Percentiles rank a stretch among this genome's conserved stretches.
Conservation (phyloP, 2,329 filamentous ascomycete species). For the Didymella glomerata region DNA sequence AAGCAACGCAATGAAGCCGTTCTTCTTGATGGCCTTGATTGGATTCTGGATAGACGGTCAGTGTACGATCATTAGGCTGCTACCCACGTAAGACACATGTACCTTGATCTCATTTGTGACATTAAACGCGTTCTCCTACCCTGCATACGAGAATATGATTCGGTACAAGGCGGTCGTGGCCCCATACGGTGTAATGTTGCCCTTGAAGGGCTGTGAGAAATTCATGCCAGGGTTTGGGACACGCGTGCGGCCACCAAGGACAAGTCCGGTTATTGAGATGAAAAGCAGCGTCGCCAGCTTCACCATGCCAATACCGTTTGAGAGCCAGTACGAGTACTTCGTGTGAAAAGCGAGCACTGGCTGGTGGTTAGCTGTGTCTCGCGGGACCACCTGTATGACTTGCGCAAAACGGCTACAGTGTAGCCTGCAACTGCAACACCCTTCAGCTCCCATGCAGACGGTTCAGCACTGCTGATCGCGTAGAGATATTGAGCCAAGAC, state of each 20-base stretch:
- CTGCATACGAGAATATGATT: slow-evolving; percentile 66
- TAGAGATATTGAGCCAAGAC: slow-evolving; percentile 71
- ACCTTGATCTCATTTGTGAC: slow-evolving; percentile 67
- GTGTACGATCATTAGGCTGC: neutral
- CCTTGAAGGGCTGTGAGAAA: slow-evolving; percentile 64
- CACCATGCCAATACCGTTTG: slow-evolving; percentile 65
- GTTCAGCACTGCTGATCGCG: slow-evolving; percentile 60
- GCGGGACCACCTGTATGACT: too few relatives aligned
- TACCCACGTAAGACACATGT: neutral
- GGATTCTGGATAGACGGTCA: slow-evolving; percentile 53
- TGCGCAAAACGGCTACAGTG: slow-evolving; percentile 65
- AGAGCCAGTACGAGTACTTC: slow-evolving; percentile 63
- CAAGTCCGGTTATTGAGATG: slow-evolving; percentile 60
- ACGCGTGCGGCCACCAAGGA: slow-evolving; percentile 64
- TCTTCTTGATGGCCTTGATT: slow-evolving; percentile 60
- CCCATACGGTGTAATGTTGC: slow-evolving; percentile 58
- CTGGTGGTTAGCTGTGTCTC: slow-evolving; percentile 3
- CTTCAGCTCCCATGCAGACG: slow-evolving; percentile 70
- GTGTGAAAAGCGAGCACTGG: slow-evolving; percentile 63
- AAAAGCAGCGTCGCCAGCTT: slow-evolving; percentile 69
- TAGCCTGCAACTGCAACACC: slow-evolving; percentile 72
- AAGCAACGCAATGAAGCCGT: slow-evolving; percentile 58
- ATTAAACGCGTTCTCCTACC: slow-evolving; percentile 68
- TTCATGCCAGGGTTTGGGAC: slow-evolving; percentile 63
- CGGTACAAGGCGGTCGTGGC: slow-evolving; percentile 68